Evolutionary conservation across 2,329 filamentous ascomycete species (phyloP).

Genomic region (Drechmeria coniospora): DNA sequence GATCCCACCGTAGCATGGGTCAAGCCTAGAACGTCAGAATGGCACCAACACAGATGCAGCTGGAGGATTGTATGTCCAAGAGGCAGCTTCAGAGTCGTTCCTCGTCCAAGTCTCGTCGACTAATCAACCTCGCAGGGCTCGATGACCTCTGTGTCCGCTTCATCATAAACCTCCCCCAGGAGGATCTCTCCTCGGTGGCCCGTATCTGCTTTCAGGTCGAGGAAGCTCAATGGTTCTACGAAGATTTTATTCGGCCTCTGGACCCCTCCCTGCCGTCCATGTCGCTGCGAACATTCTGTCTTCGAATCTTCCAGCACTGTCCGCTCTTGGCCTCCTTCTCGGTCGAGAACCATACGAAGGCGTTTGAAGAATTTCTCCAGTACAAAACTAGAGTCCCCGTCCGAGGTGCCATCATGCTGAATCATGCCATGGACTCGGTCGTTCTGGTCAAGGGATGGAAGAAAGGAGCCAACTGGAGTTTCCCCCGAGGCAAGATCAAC

Average conservation of each 20-base stretch:
- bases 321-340: slow-evolving; percentile 74
- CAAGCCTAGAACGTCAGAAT: slow-evolving; percentile 44
- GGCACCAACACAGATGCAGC: slow-evolving; percentile 63
- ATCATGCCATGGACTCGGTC: slow-evolving; percentile 84
- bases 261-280: slow-evolving; percentile 76
- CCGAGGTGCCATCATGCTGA: slow-evolving; percentile 83
- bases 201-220: slow-evolving; percentile 98
- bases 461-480: slow-evolving; percentile 91
- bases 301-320: slow-evolving; percentile 87
- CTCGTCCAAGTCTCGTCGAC: slow-evolving; percentile 12
- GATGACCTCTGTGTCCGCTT: slow-evolving; percentile 97
- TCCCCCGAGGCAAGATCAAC: slow-evolving; percentile 94
- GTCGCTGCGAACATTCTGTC: slow-evolving; percentile 69
- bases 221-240: slow-evolving; percentile 99
- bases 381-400: slow-evolving; percentile 95
- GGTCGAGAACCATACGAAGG: slow-evolving; percentile 59
- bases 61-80: slow-evolving; percentile 63
- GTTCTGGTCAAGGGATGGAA: slow-evolving; percentile 97
- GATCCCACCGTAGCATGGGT: slow-evolving; percentile 12
- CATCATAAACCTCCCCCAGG: slow-evolving; percentile 87
- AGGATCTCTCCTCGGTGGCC: slow-evolving; percentile 78
- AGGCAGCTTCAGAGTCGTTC: background rate
- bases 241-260: slow-evolving; percentile 91
- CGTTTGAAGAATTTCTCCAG: slow-evolving; percentile 80
- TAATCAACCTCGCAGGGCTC: slow-evolving; percentile 53